phyloP scores from a whole-genome alignment of 1,284 basidiomycete species.

The Retiboletus flavoniger region DNA sequence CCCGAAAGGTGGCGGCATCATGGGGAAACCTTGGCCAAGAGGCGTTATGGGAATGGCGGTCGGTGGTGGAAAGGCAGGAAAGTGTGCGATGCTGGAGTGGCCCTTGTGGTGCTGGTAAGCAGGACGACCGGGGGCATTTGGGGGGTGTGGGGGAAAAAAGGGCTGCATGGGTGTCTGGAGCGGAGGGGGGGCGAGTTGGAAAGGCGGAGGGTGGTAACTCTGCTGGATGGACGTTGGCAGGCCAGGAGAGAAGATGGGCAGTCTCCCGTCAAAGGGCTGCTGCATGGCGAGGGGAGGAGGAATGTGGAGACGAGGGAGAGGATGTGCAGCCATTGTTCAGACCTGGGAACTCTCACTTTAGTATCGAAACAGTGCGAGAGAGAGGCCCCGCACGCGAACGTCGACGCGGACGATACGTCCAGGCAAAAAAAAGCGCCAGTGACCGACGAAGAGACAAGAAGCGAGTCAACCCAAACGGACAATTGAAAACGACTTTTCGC shows the following conservation, averaged over 20 bases:
- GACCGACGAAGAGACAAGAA: background rate
- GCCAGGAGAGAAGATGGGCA: constrained; percentile 62
- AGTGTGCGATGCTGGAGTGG: constrained; percentile 59
- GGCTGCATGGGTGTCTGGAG: constrained; percentile 72
- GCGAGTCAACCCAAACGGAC: background rate
- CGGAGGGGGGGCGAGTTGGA: constrained; percentile 42
- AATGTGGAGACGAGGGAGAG: constrained; percentile 48
- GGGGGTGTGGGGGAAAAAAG: constrained; percentile 52
- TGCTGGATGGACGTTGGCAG: constrained; percentile 61
- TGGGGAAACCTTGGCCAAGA: constrained; percentile 56
- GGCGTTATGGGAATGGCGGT: constrained; percentile 60
- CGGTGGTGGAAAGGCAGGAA: constrained; percentile 55
- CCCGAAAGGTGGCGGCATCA: constrained; percentile 46
- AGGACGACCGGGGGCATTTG: constrained; percentile 52
- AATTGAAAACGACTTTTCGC: constrained; percentile 9
- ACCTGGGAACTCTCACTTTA: too few relatives aligned
- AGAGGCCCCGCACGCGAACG: constrained; percentile 2
- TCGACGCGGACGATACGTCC: constrained; percentile 5
- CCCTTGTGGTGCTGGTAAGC: constrained; percentile 47
- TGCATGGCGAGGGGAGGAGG: constrained; percentile 47
- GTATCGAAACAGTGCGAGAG: background rate
- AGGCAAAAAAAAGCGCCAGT: constrained; percentile 5
- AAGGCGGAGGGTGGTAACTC: constrained; percentile 56
- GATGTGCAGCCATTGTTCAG: constrained; percentile 34
- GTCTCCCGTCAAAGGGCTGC: constrained; percentile 43